Base-by-base conservation (phyloP, 2,329 filamentous ascomycete genomes). In the Cryphonectria parasitica region DNA sequence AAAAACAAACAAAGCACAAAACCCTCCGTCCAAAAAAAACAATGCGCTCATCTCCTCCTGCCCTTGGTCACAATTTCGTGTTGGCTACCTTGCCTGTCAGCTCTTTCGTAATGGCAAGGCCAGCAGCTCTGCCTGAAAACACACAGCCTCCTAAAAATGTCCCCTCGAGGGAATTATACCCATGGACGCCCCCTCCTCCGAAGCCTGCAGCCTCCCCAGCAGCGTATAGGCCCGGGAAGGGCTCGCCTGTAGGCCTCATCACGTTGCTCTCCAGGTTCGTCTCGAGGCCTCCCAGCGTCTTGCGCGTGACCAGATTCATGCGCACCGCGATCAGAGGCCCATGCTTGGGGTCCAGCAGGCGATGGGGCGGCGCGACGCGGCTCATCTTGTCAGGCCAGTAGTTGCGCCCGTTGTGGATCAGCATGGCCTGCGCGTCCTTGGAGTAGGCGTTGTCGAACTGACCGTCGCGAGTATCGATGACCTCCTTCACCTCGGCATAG, bases 121-220 rank as follows among this genome's bases (percentile, higher is more conserved):
- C 88, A 0, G 88, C 88, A 0, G 84, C 84, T 7, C 87, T 79
- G 0, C 88, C 88, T 0, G 88, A 89, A 74, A 90, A 90, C 74
- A 90, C 89, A 71, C 88, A 90, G 0, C 88, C 88, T 19, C 88
- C 88, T 4, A 90, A 74, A 75, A 90, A 90, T 0, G 88, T 90
- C 0, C 88, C 88, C 77, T 90, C 88, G 49, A 90, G 83, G 1
- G 88, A 86, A 74, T 82, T 88, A 74, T 90, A 90, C 0, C 88
- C 88, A 73, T 90, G 88, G 0, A 90, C 86, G 22, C 88, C 88
- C 1, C 88, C 88, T 2, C 88, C 88, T 0, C 88, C 88, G 70
- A 90, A 90, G 0, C 88, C 88, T 0, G 88, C 87, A 1, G 81
- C 86, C 76, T 90, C 88, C 7, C 88, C 88, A 0, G 88, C 88